phyloP scores from a whole-genome alignment of 306 rosid species.

The Cucurbita ficifolia region DNA sequence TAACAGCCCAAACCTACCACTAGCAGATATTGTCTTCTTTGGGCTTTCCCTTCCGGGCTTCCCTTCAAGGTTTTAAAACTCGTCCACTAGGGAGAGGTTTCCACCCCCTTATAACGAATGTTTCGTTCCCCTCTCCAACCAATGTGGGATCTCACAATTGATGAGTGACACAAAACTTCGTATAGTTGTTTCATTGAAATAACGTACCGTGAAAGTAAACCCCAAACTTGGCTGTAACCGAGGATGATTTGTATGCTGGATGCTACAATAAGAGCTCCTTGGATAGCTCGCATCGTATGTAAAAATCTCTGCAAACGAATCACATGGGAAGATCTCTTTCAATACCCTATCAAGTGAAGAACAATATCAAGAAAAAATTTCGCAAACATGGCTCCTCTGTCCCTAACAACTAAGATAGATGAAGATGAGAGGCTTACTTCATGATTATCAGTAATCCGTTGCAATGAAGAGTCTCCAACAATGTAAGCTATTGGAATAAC shows the following conservation, averaged over 20 bases:
- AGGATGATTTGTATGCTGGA: slow-evolving; percentile 87
- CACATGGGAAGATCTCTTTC: slow-evolving; percentile 75
- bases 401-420: not conserved
- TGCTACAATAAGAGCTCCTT: slow-evolving; percentile 90
- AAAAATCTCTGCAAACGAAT: slow-evolving; percentile 96
- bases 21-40: no score
- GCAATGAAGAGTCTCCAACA: slow-evolving; percentile 53
- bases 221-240: slow-evolving; percentile 98
- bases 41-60: no score
- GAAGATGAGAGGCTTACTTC: slow-evolving; percentile 42
- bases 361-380: slow-evolving; percentile 31
- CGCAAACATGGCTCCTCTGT: slow-evolving; percentile 1
- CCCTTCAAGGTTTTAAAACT: no score
- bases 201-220: slow-evolving; percentile 71
- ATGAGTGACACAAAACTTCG: not conserved
- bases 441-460: slow-evolving; percentile 47
- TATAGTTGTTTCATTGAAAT: not conserved
- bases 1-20: no score
- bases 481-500: slow-evolving; percentile 70
- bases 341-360: slow-evolving; percentile 68
- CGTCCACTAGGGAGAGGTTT: no score
- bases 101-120: no score
- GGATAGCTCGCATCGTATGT: slow-evolving; percentile 91
- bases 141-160: not conserved
- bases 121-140: no score